These are phyloP conservation scores for Coemansia sp. DNA, from an alignment of 371 early-diverging fungal species.

Conservation along the genomic window DNA sequence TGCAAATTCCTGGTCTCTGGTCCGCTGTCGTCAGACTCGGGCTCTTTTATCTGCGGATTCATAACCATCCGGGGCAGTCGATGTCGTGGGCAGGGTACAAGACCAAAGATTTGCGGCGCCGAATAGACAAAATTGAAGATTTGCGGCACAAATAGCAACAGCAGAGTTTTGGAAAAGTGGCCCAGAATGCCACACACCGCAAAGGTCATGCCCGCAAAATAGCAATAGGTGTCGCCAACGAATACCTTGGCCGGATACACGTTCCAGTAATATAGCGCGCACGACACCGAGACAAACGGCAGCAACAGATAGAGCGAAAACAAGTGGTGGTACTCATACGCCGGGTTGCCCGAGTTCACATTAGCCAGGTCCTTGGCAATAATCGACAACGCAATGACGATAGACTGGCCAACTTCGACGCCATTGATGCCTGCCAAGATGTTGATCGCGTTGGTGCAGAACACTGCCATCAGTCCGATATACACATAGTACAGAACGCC, in stretches of 20 bases:
- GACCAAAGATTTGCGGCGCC: constrained; percentile 88
- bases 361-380: constrained; percentile 74
- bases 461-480: constrained; percentile 84
- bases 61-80: constrained; percentile 79
- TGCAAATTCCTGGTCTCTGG: constrained; percentile 19
- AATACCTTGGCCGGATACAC: constrained; percentile 92
- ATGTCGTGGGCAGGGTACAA: constrained; percentile 98
- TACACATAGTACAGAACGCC: constrained; percentile 91
- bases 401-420: constrained; percentile 90
- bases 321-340: constrained; percentile 67
- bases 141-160: constrained; percentile 94
- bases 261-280: constrained; percentile 79
- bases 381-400: constrained; percentile 87
- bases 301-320: constrained; percentile 86
- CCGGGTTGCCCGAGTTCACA: constrained; percentile 54
- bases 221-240: constrained; percentile 98
- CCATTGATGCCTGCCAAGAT: constrained; percentile 99
- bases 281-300: constrained; percentile 86
- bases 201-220: constrained; percentile 98
- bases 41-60: not conserved
- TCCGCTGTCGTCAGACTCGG: not conserved
- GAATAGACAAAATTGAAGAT: constrained; percentile 96
- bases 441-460: constrained; percentile 98
- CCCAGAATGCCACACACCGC: constrained; percentile 94
- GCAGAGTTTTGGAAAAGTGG: constrained; percentile 89